Evolutionary conservation across 202 grass and related monocot genomes (phyloP), one percentile per base, ranked within the genome.

Genomic region (Hordeum pubiflorum): DNA sequence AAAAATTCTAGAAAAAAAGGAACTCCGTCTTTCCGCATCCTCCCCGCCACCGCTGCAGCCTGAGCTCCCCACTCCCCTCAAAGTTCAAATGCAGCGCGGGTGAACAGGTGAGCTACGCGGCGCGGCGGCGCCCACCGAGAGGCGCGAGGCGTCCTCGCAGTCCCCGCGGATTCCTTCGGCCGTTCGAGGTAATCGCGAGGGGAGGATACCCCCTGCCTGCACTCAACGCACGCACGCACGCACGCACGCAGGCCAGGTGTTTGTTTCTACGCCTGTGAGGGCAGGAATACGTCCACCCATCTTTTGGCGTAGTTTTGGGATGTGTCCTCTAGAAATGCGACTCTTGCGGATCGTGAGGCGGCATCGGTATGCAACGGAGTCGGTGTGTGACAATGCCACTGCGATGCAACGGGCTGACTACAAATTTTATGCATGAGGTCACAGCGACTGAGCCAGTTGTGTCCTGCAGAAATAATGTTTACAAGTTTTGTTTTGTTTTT

Each of bases 161-260:
- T 6, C 56, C 12, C 36, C 43, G 14, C 60, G 69, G 61, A 38
- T 61, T 57, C 79, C 12, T 18, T 34, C 22, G 24, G 13, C 24
- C 40, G 9, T 40, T 39, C 20, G 52, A 79, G 67, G 36, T 59
- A 72, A 58, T 13, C 29, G 41, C 36, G 56, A 87, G 85, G 63
- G 61, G 43, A 55, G 38, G 31, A 33, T 32, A 4, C 4, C 32
- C 9, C 55, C 10, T 29, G 27, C 27, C 27, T 29, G 27, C 38
- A 14, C 32, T 4, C 32, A 33, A 29, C 32, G 32, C 32, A 33
- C 32, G 31, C 36, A 37, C 5, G 36, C 15, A 29, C 32, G 32
- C 32, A 33, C 32, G 8, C 20, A 12, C 55, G 74, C 24, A 64
- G 0, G 44, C 65, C 3, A 58, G 44, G 36, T 58, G 74, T 72